Base-by-base conservation (phyloP, 176 grass and related monocot species). In the Melocanna baccifera region DNA sequence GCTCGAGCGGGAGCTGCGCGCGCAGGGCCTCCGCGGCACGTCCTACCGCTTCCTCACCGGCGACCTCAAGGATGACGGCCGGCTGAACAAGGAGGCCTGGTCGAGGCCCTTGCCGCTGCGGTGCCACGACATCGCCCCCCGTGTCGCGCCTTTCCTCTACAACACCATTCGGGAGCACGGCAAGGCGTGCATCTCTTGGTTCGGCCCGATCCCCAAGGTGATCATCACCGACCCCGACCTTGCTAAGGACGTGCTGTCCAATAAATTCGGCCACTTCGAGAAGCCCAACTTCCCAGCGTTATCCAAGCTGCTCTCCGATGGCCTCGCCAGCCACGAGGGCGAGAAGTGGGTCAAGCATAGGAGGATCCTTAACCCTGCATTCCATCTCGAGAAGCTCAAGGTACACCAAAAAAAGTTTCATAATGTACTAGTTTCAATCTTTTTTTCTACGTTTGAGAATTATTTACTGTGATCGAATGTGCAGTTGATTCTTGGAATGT, bases 291-390 rank as follows among this genome's bases (percentile, higher is more conserved):
- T 34, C 15, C 67, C 67, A 39, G 51, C 76, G n/a, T 4, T 85
- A 0, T 10, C 62, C 4, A 89, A 75, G 77, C 77, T 89, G 32
- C 28, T 89, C 34, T 52, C 51, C 13, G 45, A 65, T n/a, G 77
- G 77, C 42, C 42, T 79, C 9, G 47, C 81, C 5, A 79, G 7
- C 67, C 37, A 85, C n/a, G 83, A 88, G 1, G 90, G 91, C 4
- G 86, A 89, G 69, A 94, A 94, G 57, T 94, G 92, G 92, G 92
- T 63, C 9, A 88, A 89, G 57, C 92, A 94, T 57, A 66, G 92
- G 30, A 86, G 86, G 84, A 88, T 94, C 71, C 80, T 94, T 34
- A 87, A 80, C 19, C 86, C 92, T 14, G 84, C 92, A 0, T 94
- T 91, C 69, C 76, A 91, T 69, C 32, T 90, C 1, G 92, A 91